phyloP scores from a whole-genome alignment of 352 stramenopile genomes.

The Phytophthora europaea region DNA sequence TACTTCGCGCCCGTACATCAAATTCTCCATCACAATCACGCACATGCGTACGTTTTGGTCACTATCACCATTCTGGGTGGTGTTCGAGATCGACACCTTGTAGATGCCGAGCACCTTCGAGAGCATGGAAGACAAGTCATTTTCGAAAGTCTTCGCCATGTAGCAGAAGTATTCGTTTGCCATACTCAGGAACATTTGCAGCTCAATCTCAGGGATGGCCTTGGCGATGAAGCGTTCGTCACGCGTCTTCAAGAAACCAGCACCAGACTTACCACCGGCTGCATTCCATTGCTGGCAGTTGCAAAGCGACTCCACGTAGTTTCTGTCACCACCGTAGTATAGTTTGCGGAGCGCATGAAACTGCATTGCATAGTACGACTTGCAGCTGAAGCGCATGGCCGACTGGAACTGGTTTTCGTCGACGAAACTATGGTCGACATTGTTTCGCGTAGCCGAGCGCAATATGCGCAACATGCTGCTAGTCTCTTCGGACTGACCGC shows the following conservation, averaged over 20 bases:
- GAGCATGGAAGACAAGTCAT: constrained; percentile 89
- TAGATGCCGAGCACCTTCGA: constrained; percentile 91
- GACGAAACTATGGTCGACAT: constrained; percentile 88
- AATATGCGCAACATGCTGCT: constrained; percentile 75
- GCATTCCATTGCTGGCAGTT: constrained; percentile 90
- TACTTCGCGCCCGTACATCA: constrained; percentile 88
- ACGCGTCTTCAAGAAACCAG: constrained; percentile 87
- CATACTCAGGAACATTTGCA: constrained; percentile 93
- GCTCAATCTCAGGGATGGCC: constrained; percentile 86
- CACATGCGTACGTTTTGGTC: constrained; percentile 85
- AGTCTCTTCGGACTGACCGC: constrained; percentile 39
- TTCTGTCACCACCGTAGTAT: constrained; percentile 87
- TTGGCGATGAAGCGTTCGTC: constrained; percentile 92
- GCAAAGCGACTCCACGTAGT: constrained; percentile 90
- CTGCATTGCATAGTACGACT: constrained; percentile 92
- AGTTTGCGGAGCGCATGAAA: constrained; percentile 87
- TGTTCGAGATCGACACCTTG: constrained; percentile 82
- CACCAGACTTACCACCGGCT: constrained; percentile 87
- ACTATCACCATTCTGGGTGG: constrained; percentile 52
- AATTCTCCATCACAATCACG: constrained; percentile 91
- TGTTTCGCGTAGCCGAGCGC: constrained; percentile 74
- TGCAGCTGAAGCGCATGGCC: constrained; percentile 86
- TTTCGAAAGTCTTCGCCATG: constrained; percentile 90
- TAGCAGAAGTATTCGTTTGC: constrained; percentile 92
- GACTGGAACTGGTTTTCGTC: constrained; percentile 90